Percentiles rank a stretch among this genome's conserved stretches.
These are phyloP conservation scores for Elongisporangium anandrum DNA, from an alignment of 352 stramenopile genomes.

Conservation along the genomic window DNA sequence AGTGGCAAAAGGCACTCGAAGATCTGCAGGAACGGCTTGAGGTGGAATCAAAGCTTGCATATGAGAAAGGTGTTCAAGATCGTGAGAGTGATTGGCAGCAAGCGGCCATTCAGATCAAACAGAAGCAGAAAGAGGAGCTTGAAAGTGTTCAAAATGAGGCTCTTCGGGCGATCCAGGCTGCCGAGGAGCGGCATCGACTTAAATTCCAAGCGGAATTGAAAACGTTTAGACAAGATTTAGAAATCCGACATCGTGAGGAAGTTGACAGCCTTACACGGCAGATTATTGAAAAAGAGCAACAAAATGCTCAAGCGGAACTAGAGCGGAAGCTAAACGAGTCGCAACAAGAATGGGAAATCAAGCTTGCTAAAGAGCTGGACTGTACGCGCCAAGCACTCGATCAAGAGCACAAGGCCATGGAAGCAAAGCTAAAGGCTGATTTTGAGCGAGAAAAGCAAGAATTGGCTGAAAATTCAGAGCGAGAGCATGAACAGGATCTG, in stretches of 20 bases:
- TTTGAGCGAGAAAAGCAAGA: conserved; percentile 15
- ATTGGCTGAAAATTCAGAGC: conserved; percentile 1
- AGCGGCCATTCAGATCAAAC: conserved; percentile 66
- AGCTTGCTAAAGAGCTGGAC: background rate
- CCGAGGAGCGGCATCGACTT: conserved; percentile 60
- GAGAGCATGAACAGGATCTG: conserved; percentile 9
- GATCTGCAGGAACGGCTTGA: conserved; percentile 63
- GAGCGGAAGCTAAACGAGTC: conserved; percentile 14
- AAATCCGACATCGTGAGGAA: conserved; percentile 19
- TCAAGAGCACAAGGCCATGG: conserved; percentile 10
- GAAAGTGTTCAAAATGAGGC: conserved; percentile 52
- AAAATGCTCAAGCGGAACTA: conserved; percentile 18
- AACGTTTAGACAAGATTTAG: conserved; percentile 24
- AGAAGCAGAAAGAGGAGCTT: conserved; percentile 67
- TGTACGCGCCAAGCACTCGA: conserved; percentile 6
- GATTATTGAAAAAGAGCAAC: conserved; percentile 19
- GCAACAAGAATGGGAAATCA: background rate
- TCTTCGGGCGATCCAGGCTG: conserved; percentile 54
- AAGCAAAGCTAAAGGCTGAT: conserved; percentile 5
- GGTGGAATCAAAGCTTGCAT: conserved; percentile 52
- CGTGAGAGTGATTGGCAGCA: conserved; percentile 76
- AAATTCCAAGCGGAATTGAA: conserved; percentile 31
- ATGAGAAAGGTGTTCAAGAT: conserved; percentile 60
- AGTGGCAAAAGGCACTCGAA: conserved; percentile 66
- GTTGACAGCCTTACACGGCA: conserved; percentile 16